Base-by-base conservation (phyloP, 148 eudicot genomes). In the Dianthus caryophyllus region DNA sequence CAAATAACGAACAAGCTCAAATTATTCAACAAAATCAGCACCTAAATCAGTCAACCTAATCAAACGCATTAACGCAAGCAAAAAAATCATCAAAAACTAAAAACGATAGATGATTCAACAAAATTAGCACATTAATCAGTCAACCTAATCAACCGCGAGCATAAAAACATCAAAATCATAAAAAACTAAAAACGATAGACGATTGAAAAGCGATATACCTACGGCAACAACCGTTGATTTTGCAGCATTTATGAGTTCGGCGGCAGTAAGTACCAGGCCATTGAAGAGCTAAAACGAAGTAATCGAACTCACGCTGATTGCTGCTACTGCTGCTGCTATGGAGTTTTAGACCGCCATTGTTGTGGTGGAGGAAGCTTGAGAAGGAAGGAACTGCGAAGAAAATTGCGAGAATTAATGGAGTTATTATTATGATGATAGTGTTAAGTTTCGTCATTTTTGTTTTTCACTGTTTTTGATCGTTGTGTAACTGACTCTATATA, bases 221-320 rank as follows among this genome's bases (percentile, higher is more conserved):
- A 1, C 66, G 66, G 20, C 66, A 63, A 43, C 57, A 94, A 29
- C 81, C 98, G 66, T 86, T 94, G 60, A 75, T 67, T 54, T 80
- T 51, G 58, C 98, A 94, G 43, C 98, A 94, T 53, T 77, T 76
- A 61, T 51, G 75, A 44, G 92, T 77, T 4, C 44, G 61, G 46
- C 74, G 84, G 61, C 98, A 94, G 51, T 64, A 64, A 21, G 98
- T 88, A 21, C 88, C 87, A 0, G 98, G 98, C 98, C 98, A 94
- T 76, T 82, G 96, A 33, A 94, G 83, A 73, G 96, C 75, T 25
- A 94, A 71, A 14, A 25, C 69, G 78, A 90, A 94, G 80, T 82
- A 94, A 86, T 94, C 98, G 48, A 94, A 90, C 71, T 90, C 97
- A 17, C 98, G 78, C 67, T 76, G 85, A 13, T 78, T 69, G 36